These are phyloP conservation scores for Fusarium tupiense DNA, from an alignment of 2,329 filamentous ascomycete species.

Conservation along the genomic window DNA sequence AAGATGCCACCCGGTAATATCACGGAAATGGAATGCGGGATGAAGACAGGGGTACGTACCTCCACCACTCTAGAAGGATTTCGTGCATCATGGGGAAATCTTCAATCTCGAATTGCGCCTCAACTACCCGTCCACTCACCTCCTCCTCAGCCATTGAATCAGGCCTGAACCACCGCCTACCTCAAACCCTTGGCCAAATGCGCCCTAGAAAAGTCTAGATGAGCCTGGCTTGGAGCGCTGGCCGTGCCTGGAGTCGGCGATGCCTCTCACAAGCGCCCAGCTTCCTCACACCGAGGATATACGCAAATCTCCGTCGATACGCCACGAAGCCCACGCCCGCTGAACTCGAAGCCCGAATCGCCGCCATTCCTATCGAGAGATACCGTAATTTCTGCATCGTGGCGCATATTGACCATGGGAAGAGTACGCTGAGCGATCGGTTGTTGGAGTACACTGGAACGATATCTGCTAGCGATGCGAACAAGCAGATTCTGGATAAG, in stretches of 20 bases:
- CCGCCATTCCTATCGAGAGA: slow-evolving; percentile 79
- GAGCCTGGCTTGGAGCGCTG: slow-evolving; percentile 50
- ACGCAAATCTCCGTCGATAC: slow-evolving; percentile 8
- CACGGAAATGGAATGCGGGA: not conserved
- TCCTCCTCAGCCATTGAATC: slow-evolving; percentile 8
- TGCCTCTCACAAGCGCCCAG: slow-evolving; percentile 38
- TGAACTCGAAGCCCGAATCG: slow-evolving; percentile 64
- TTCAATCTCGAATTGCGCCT: slow-evolving; percentile 10
- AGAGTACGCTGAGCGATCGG: slow-evolving; percentile 93
- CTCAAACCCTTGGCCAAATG: slow-evolving; percentile 30
- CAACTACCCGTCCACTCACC: not conserved
- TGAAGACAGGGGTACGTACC: slow-evolving; percentile 24
- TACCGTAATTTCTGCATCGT: slow-evolving; percentile 99
- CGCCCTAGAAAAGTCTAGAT: slow-evolving; percentile 42
- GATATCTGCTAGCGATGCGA: slow-evolving; percentile 80
- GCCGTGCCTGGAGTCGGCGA: slow-evolving; percentile 52
- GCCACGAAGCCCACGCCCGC: slow-evolving; percentile 45
- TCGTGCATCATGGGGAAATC: slow-evolving; percentile 29
- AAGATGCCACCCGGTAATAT: not conserved
- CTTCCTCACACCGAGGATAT: not conserved
- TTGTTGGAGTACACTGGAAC: slow-evolving; percentile 94
- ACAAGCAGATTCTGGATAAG: slow-evolving; percentile 97
- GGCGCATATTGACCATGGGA: slow-evolving; percentile 98
- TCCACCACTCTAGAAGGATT: slow-evolving; percentile 18
- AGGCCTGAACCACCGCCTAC: not conserved